Conservation (phyloP, 208 protist genomes). For the Trypanosoma grayi region DNA sequence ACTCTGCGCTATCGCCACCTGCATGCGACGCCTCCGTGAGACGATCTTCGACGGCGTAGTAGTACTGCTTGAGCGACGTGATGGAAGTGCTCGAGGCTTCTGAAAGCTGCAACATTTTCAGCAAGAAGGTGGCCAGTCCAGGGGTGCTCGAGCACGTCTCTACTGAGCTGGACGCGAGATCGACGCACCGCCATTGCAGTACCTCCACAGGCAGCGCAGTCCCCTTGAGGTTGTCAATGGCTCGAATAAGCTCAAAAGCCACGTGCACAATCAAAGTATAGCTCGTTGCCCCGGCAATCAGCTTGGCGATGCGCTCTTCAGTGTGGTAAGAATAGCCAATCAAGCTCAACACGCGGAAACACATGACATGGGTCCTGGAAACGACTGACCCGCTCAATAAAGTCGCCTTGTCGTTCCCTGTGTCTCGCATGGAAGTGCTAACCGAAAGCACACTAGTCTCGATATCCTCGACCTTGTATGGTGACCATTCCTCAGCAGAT, state of each 20-base stretch:
- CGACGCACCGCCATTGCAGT: slow-evolving; percentile 41
- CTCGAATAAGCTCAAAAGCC: slow-evolving; percentile 23
- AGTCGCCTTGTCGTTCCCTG: neutral
- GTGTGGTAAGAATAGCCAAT: slow-evolving; percentile 16
- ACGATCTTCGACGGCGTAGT: slow-evolving; percentile 33
- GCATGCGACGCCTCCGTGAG: slow-evolving; percentile 15
- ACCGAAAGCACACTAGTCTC: slow-evolving; percentile 26
- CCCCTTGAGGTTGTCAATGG: slow-evolving; percentile 30
- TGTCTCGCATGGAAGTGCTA: slow-evolving; percentile 4
- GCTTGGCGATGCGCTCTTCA: slow-evolving; percentile 14
- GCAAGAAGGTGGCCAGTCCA: slow-evolving; percentile 32
- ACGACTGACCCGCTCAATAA: slow-evolving; percentile 35
- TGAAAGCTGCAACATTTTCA: slow-evolving; percentile 50
- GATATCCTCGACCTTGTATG: slow-evolving; percentile 46
- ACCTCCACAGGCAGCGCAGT: slow-evolving; percentile 48
- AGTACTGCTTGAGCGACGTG: slow-evolving; percentile 42
- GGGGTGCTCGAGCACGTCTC: slow-evolving; percentile 6
- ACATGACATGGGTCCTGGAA: slow-evolving; percentile 55
- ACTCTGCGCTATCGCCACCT: neutral
- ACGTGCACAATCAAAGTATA: slow-evolving; percentile 15
- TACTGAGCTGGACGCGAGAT: slow-evolving; percentile 17
- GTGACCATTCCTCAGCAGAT: slow-evolving; percentile 36
- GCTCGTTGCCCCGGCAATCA: neutral
- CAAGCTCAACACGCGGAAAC: slow-evolving; percentile 64
- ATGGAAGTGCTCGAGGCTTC: slow-evolving; percentile 26